A percentile compares a stretch with the other conserved stretches of the same genome.
Evolutionary conservation across 352 stramenopile species (phyloP).

Genomic region (Blastocystis sp.): DNA sequence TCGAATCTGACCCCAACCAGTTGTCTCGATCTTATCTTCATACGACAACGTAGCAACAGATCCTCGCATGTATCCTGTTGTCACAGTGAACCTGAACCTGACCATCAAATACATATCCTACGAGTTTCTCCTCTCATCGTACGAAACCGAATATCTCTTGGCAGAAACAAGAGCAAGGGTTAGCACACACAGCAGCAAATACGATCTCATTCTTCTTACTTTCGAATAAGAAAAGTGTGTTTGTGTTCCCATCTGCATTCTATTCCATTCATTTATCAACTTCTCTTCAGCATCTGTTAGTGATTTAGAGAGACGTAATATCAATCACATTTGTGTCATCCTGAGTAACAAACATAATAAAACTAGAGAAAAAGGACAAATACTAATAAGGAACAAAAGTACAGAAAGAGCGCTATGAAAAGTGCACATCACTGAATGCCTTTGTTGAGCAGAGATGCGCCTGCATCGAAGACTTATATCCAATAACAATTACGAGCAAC

Average conservation of each 20-base stretch:
- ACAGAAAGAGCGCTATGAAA: no score
- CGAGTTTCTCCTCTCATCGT: background rate
- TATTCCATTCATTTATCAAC: no score
- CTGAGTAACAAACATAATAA: no score
- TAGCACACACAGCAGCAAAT: background rate
- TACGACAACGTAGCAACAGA: background rate
- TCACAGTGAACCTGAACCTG: background rate
- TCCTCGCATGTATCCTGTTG: background rate
- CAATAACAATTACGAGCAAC: no score
- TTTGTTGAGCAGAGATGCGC: no score
- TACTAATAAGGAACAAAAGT: no score
- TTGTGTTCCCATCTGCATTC: background rate
- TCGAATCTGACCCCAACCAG: conserved; percentile 12
- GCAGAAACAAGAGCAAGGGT: background rate
- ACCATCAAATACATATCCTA: background rate
- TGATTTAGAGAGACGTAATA: background rate
- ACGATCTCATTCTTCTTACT: background rate
- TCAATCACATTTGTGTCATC: background rate
- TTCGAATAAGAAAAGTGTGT: background rate
- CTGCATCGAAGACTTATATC: no score
- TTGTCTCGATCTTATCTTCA: conserved; percentile 15
- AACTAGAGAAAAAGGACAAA: no score
- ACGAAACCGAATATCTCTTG: background rate
- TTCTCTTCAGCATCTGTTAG: no score
- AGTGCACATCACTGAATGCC: no score